Conservation (phyloP, 2,329 filamentous ascomycete genomes). For the Cordyceps militaris region DNA sequence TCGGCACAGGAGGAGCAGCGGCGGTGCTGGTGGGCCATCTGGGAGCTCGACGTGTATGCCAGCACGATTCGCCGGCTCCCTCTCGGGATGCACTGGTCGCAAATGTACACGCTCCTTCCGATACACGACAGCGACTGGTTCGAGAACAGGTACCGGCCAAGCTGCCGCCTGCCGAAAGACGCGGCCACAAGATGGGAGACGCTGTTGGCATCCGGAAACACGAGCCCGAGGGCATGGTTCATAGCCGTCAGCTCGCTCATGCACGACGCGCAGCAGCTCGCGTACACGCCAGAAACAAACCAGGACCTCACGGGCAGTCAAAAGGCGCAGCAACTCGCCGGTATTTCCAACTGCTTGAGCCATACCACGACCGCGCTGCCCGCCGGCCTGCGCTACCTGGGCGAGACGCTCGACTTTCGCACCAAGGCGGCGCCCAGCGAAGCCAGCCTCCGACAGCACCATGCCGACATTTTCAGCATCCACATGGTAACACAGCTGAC, state of each 20-base stretch:
- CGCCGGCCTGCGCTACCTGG: slow-evolving; percentile 21
- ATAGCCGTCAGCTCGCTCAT: slow-evolving; percentile 33
- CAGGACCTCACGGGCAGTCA: slow-evolving; percentile 15
- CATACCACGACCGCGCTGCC: slow-evolving; percentile 27
- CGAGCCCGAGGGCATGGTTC: slow-evolving; percentile 31
- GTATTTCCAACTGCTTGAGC: background rate
- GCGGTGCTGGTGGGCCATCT: slow-evolving; percentile 34
- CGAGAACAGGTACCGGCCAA: slow-evolving; percentile 18
- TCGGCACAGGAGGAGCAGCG: slow-evolving; percentile 26
- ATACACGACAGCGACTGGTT: slow-evolving; percentile 30
- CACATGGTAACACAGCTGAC: slow-evolving; percentile 28
- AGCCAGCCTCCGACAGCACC: slow-evolving; percentile 19
- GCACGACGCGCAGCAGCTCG: slow-evolving; percentile 28
- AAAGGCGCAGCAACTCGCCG: slow-evolving; percentile 1
- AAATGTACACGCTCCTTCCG: slow-evolving; percentile 30
- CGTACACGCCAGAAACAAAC: slow-evolving; percentile 20
- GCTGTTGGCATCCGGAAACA: slow-evolving; percentile 24
- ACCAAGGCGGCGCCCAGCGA: slow-evolving; percentile 8
- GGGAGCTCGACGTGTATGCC: slow-evolving; percentile 37
- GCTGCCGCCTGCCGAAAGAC: slow-evolving; percentile 25
- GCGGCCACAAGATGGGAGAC: slow-evolving; percentile 25
- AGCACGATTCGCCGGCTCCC: slow-evolving; percentile 32
- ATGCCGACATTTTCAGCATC: slow-evolving; percentile 26
- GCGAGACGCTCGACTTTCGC: slow-evolving; percentile 25
- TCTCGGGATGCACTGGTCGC: slow-evolving; percentile 28